Conservation (phyloP, 495 filamentous ascomycete genomes). For the Aspergillus asperescens region DNA sequence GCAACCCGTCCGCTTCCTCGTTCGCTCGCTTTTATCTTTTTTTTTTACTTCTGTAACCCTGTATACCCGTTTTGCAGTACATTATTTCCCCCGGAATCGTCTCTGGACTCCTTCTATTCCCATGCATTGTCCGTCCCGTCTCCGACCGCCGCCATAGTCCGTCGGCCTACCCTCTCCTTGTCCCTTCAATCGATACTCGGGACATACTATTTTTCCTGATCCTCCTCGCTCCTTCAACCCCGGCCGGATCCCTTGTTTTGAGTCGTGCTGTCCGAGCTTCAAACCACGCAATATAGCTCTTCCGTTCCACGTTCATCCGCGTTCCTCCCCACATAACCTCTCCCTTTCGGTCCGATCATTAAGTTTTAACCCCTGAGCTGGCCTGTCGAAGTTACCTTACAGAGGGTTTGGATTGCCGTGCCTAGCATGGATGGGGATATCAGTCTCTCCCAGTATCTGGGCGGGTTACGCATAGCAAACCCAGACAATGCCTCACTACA, state of each 20-base stretch:
- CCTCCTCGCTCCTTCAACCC: constrained; percentile 5
- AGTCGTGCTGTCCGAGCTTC: constrained; percentile 12
- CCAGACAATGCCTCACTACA: constrained; percentile 74
- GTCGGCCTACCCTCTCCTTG: constrained; percentile 18
- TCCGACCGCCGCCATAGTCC: constrained; percentile 37
- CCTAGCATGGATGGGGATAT: constrained; percentile 81
- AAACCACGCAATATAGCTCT: constrained; percentile 10
- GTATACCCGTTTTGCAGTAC: constrained; percentile 12
- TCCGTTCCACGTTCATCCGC: constrained; percentile 12
- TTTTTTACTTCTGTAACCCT: constrained; percentile 9
- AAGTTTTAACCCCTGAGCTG: constrained; percentile 7
- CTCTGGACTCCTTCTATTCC: constrained; percentile 5
- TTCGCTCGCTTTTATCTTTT: constrained; percentile 6
- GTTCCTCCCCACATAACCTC: constrained; percentile 13
- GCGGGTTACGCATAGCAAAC: constrained; percentile 95
- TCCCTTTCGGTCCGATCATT: background rate
- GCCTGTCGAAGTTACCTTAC: background rate
- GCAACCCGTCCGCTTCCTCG: background rate
- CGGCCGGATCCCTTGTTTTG: background rate
- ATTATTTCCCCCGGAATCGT: constrained; percentile 17
- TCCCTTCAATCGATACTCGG: constrained; percentile 13
- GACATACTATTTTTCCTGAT: constrained; percentile 7
- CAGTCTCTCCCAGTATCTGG: constrained; percentile 86
- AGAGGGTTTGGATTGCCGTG: background rate
- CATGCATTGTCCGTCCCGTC: constrained; percentile 32